Conservation (phyloP, 2,329 filamentous ascomycete genomes). For the Alternaria sp. region DNA sequence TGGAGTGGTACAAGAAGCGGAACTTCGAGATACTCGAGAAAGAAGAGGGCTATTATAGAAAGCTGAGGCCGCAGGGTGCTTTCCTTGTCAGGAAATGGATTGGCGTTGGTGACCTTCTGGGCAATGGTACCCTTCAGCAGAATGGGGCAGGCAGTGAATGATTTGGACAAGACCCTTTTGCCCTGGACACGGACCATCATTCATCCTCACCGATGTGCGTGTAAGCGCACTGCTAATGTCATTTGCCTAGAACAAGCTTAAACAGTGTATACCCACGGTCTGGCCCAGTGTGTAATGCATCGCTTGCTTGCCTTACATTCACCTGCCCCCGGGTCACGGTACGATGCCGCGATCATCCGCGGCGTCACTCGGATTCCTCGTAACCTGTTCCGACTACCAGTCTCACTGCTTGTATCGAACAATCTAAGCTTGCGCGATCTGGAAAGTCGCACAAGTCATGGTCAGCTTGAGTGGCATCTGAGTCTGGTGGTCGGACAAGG, state of each 20-base stretch:
- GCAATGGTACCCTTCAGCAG: constrained; percentile 5
- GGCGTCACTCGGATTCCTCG: constrained; percentile 6
- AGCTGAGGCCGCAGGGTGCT: constrained; percentile 65
- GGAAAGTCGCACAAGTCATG: background rate
- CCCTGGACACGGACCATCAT: background rate
- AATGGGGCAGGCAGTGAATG: constrained; percentile 8
- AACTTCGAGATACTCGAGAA: constrained; percentile 63
- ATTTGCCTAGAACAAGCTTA: background rate
- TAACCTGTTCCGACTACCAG: constrained; percentile 5
- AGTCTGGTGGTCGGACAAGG: constrained; percentile 20
- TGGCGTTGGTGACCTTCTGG: constrained; percentile 47
- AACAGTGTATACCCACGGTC: background rate
- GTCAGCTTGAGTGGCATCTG: background rate
- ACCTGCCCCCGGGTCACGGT: constrained; percentile 17
- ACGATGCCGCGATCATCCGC: background rate
- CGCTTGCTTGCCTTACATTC: constrained; percentile 12
- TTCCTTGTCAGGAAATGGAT: constrained; percentile 60
- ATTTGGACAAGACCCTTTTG: background rate
- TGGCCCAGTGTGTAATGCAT: constrained; percentile 3
- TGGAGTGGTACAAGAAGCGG: constrained; percentile 68
- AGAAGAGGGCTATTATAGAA: constrained; percentile 67
- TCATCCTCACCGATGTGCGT: background rate
- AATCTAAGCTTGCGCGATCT: constrained; percentile 11
- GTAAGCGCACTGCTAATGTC: background rate
- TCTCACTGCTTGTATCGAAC: constrained; percentile 13